These are phyloP conservation scores for Chalciporus pseudorubinellus DNA, from an alignment of 768 basidiomycete species.

Conservation along the genomic window DNA sequence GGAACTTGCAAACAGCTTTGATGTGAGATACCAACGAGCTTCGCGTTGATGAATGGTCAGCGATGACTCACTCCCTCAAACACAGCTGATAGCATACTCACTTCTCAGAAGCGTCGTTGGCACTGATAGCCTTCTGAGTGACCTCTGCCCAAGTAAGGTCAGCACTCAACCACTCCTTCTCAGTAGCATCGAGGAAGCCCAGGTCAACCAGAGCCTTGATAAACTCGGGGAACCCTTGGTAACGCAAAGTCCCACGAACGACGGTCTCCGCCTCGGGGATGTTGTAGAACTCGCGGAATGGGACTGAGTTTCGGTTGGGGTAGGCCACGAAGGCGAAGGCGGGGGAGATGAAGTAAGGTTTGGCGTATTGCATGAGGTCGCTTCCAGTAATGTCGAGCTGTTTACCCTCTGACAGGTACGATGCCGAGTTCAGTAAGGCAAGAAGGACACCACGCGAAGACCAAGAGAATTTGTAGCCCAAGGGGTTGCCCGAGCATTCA, in stretches of 20 bases:
- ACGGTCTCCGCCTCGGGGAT: constrained; percentile 94
- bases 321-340: constrained; percentile 96
- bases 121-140: constrained; percentile 70
- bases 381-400: constrained; percentile 66
- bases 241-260: constrained; percentile 89
- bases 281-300: constrained; percentile 87
- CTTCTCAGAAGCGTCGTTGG: constrained; percentile 68
- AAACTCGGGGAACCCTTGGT: constrained; percentile 96
- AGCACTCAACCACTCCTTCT: constrained; percentile 75
- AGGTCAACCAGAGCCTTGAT: constrained; percentile 82
- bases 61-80: neutral
- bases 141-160: constrained; percentile 83
- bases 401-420: constrained; percentile 68
- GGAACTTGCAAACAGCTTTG: constrained; percentile 70
- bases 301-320: constrained; percentile 91
- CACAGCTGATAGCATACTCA: constrained; percentile 26
- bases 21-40: constrained; percentile 75
- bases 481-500: constrained; percentile 87
- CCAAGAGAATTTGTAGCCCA: constrained; percentile 99
- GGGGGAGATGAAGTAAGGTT: constrained; percentile 93
- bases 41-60: constrained; percentile 4
- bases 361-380: constrained; percentile 87
- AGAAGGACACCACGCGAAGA: constrained; percentile 94
- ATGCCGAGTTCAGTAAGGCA: constrained; percentile 88
- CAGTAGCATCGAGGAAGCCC: constrained; percentile 77